Evolutionary conservation across 169 alveolate species (phyloP).

Genomic region (Plasmodium gaboni): DNA sequence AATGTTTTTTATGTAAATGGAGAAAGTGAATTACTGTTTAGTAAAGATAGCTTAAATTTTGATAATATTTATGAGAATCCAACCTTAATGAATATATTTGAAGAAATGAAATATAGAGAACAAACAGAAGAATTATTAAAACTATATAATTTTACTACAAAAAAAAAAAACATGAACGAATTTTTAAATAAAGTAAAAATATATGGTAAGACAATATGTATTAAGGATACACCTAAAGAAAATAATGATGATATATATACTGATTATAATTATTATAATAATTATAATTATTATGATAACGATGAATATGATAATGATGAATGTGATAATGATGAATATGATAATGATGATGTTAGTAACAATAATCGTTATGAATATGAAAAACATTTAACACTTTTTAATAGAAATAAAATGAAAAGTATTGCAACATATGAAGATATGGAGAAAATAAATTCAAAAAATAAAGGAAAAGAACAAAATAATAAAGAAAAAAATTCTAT

Average conservation of each 20-base stretch:
- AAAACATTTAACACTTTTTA: no score
- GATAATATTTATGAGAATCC: background rate
- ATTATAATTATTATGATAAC: background rate
- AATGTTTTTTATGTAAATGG: background rate
- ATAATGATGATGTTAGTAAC: slow-evolving; percentile 14
- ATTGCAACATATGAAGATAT: background rate
- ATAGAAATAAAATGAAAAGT: no score
- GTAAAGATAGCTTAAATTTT: background rate
- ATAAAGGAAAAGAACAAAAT: slow-evolving; percentile 5
- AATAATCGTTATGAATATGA: background rate
- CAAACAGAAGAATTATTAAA: slow-evolving; percentile 14
- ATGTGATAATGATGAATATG: background rate
- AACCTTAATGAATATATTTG: slow-evolving; percentile 2
- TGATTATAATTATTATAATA: background rate
- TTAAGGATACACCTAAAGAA: background rate
- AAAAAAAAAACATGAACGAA: background rate
- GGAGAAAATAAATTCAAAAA: background rate
- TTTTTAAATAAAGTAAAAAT: slow-evolving; percentile 6
- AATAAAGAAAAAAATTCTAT: slow-evolving; percentile 1
- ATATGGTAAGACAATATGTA: background rate
- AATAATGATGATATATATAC: background rate
- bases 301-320: background rate
- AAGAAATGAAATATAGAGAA: slow-evolving; percentile 26
- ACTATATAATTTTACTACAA: background rate
- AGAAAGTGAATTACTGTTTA: no score